Evolutionary conservation across 768 basidiomycete genomes (phyloP), one percentile per base, ranked within the genome.

Genomic region (Rhodotorula babjevae): DNA sequence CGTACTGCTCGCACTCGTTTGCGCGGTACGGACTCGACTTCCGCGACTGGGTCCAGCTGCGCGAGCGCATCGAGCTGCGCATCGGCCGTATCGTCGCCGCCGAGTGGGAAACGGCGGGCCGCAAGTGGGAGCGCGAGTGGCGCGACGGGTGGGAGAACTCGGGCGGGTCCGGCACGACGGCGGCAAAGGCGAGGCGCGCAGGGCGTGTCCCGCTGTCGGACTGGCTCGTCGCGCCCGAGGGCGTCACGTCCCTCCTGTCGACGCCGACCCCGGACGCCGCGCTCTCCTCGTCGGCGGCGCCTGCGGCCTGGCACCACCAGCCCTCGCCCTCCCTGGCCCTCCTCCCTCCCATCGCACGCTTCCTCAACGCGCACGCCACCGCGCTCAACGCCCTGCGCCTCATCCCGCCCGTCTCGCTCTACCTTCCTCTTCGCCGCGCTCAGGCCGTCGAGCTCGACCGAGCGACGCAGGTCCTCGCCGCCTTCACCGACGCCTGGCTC

Each of bases 11-110:
- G 15, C 87, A 88, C 27, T 93, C 93, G 1, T 96, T 96, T 78
- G 85, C 91, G 0, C 87, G 93, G n/a, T 86, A 95, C 25, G 95
- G 95, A 0, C 85, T 95, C 77, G 94, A 96, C 79, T 98, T 99
- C 81, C 86, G 88, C 46, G 81, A 84, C 0, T 81, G 89, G 27
- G 82, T 96, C 44, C 58, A 55, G 27, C 36, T 71, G 19, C 67
- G 67, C 31, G 31, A 64, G 33, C 62, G 63, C 14, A 31, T 73
- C 56, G 71, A 70, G 55, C 31, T 42, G 9, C 61, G 70, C 27
- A 63, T 73, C 40, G 62, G 55, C 3, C 36, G 33, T 0, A 71
- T 76, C 57, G 42, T 71, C 49, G 49, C 64, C 5, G 31, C 18
- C 23, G 71, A 76, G 25, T 71, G 47, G 33, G 69, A 73, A 19